Percentiles rank a stretch among this genome's conserved stretches.
phyloP scores from a whole-genome alignment of 2,329 filamentous ascomycete species.

The Pseudogymnoascus sp. region DNA sequence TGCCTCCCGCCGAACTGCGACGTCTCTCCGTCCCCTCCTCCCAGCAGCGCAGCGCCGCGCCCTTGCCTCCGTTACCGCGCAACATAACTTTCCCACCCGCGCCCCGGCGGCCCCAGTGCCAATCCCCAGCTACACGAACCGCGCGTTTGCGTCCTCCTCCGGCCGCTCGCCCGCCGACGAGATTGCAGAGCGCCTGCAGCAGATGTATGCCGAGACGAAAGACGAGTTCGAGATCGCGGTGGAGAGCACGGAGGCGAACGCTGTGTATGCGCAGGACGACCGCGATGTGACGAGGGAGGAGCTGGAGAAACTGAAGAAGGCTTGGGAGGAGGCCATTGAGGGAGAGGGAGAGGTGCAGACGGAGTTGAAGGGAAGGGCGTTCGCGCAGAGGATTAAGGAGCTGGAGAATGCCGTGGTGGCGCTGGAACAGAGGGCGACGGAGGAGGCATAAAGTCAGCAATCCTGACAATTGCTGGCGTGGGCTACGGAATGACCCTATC shows the following conservation, averaged over 20 bases:
- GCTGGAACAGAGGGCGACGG: conserved; percentile 19
- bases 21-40: neutral
- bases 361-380: conserved; percentile 36
- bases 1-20: neutral
- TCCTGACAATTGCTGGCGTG: neutral
- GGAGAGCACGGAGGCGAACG: conserved; percentile 37
- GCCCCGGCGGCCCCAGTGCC: neutral
- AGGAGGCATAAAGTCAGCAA: neutral
- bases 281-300: conserved; percentile 39
- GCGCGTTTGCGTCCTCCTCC: neutral
- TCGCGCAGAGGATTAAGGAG: conserved; percentile 39
- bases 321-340: conserved; percentile 27
- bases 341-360: conserved; percentile 29
- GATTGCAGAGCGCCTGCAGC: conserved; percentile 21
- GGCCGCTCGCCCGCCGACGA: conserved; percentile 17
- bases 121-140: neutral
- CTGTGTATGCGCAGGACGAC: conserved; percentile 40
- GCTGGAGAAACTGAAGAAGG: conserved; percentile 31
- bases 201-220: conserved; percentile 36
- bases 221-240: conserved; percentile 44
- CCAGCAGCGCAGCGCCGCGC: neutral
- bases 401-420: conserved; percentile 36
- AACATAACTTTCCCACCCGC: neutral
- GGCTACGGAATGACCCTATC: neutral
- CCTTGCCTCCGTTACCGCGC: neutral